phyloP scores from a whole-genome alignment of 331 rosid species.

The Malus hybrid region DNA sequence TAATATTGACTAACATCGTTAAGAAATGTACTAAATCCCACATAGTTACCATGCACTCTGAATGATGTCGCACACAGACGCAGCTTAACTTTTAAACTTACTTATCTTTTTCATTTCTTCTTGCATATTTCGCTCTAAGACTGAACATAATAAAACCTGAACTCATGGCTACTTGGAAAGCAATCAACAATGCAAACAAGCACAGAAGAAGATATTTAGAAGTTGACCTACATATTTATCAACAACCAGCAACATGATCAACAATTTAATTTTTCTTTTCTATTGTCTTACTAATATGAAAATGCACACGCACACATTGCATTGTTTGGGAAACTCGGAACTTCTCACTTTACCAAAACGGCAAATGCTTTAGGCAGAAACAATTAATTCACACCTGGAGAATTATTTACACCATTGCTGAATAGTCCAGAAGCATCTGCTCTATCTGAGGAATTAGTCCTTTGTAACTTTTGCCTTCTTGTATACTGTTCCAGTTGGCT shows the following conservation, averaged over 20 bases:
- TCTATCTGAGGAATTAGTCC: conserved; percentile 32
- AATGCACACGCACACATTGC: background rate
- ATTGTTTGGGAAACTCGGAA: background rate
- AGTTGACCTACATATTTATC: background rate
- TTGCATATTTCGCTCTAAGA: background rate
- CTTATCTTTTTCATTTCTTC: background rate
- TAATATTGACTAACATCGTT: background rate
- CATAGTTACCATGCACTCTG: background rate
- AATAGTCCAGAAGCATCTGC: conserved; percentile 29
- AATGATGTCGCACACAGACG: background rate
- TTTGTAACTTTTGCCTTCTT: conserved; percentile 50
- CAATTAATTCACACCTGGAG: conserved; percentile 48
- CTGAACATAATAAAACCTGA: background rate
- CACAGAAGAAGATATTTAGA: background rate
- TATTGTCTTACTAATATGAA: background rate
- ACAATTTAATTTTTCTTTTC: background rate
- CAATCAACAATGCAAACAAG: background rate
- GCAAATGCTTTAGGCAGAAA: background rate
- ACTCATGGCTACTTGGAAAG: background rate
- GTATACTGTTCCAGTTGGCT: conserved; percentile 38
- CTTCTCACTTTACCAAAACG: background rate
- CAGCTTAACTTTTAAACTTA: background rate
- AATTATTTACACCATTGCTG: conserved; percentile 32
- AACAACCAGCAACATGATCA: background rate
- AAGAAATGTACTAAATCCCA: background rate